These are phyloP conservation scores for Kwoniella dendrophila DNA, from an alignment of 768 basidiomycete genomes.

Conservation along the genomic window DNA sequence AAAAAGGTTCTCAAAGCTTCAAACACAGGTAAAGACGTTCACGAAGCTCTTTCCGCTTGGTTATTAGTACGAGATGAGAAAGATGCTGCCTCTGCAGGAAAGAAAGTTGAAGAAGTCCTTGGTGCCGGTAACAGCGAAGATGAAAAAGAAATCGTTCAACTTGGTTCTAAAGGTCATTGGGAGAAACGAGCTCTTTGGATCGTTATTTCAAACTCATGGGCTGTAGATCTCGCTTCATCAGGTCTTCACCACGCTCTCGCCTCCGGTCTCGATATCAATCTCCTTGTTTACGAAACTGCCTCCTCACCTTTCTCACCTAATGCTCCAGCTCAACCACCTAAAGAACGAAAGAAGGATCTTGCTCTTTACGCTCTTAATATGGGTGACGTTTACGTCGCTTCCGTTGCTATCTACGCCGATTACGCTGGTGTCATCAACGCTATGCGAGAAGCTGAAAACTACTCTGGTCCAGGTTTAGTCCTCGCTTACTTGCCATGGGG, in stretches of 20 bases:
- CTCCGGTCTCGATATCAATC: conserved; percentile 87
- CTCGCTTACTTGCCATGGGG: conserved; percentile 91
- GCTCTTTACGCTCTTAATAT: conserved; percentile 99
- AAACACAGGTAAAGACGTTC: conserved; percentile 62
- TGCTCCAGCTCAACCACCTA: conserved; percentile 42
- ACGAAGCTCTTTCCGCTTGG: conserved; percentile 75
- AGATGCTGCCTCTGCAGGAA: conserved; percentile 62
- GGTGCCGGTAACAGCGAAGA: conserved; percentile 60
- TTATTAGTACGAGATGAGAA: conserved; percentile 71
- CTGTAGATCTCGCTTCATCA: conserved; percentile 92
- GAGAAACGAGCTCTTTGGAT: conserved; percentile 84
- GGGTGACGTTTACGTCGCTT: conserved; percentile 93
- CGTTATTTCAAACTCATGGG: conserved; percentile 97
- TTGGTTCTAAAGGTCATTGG: conserved; percentile 67
- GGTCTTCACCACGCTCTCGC: conserved; percentile 93
- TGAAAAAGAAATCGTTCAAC: conserved; percentile 61
- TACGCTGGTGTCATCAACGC: conserved; percentile 93
- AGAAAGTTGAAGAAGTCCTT: conserved; percentile 64
- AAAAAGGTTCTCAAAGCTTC: conserved; percentile 65
- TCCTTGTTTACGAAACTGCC: conserved; percentile 88
- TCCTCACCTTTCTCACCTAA: conserved; percentile 78
- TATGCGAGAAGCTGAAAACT: conserved; percentile 84
- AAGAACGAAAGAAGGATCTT: conserved; percentile 89
- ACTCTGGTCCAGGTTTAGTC: conserved; percentile 85
- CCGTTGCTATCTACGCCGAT: conserved; percentile 91